These are phyloP conservation scores for Suhomyces bribrorum DNA, from an alignment of 1,139 yeast genomes.

Conservation along the genomic window DNA sequence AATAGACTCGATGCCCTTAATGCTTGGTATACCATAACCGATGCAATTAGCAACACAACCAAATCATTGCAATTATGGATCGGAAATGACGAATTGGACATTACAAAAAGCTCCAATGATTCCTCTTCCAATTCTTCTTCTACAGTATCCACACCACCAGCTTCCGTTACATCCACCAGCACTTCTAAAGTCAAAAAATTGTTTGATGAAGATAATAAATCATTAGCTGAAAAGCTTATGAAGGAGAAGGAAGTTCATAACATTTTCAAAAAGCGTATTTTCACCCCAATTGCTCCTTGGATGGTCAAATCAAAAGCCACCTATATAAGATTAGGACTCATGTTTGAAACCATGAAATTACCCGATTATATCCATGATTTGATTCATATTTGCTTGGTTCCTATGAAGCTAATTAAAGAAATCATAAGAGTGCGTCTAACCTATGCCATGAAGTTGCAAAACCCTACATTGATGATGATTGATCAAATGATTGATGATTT, in stretches of 20 bases:
- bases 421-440: conserved; percentile 71
- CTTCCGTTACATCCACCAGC: conserved; percentile 32
- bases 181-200: conserved; percentile 36
- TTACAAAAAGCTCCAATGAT: conserved; percentile 38
- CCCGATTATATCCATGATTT: conserved; percentile 75
- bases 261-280: conserved; percentile 62
- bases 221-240: conserved; percentile 82
- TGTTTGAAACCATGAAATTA: conserved; percentile 67
- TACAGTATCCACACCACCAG: conserved; percentile 19
- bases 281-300: conserved; percentile 65
- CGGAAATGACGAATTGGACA: conserved; percentile 78
- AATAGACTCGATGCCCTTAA: conserved; percentile 72
- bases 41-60: conserved; percentile 63
- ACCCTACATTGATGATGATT: conserved; percentile 94
- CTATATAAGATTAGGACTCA: conserved; percentile 60
- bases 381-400: conserved; percentile 69
- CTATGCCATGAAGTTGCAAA: conserved; percentile 76
- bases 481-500: conserved; percentile 93
- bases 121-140: conserved; percentile 16
- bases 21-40: conserved; percentile 81
- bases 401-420: conserved; percentile 79
- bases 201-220: conserved; percentile 58
- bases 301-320: conserved; percentile 78
- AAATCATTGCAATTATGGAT: conserved; percentile 65
- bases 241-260: conserved; percentile 82